Evolutionary conservation across 2,329 filamentous ascomycete species (phyloP), one percentile per base, ranked within the genome.

Genomic region (Cercospora beticola): DNA sequence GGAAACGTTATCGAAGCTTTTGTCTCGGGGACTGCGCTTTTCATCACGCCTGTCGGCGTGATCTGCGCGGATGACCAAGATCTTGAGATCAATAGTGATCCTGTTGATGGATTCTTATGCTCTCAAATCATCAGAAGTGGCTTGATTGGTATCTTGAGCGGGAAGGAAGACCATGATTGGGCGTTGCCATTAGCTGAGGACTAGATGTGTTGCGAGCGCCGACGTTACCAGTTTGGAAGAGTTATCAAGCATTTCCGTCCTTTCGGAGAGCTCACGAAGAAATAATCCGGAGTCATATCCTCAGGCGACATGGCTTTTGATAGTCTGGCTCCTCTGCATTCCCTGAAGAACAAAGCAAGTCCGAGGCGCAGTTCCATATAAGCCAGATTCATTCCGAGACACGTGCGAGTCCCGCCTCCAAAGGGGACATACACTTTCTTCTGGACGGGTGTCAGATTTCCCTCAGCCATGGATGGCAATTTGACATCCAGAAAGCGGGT

Each of bases 1-100:
- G 71, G 70, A 12, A 68, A 70, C 10, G 40, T 72, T 12, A 79
- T 96, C 14, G 93, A 97, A 82, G 86, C 91, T 1, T 97, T 97
- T 77, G 91, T 90, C 10, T 88, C 90, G 36, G 93, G 93, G 28
- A 97, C 93, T 71, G 93, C 93, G 68, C 81, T 79, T 75, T 83
- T 83, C 57, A 76, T 83, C 52, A 78, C 80, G 3, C 79, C 81
- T 0, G 78, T 83, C 21, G 76, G 76, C 18, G 72, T 78, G 56
- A 81, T 83, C 49, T 77, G 79, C 59, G 82, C 77, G 71, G 76
- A 79, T 8, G 80, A 80, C 16, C 75, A 76, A 70, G 80, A 81
- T 46, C 67, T 83, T 16, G 74, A 78, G 18, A 75, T 83, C 79
- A 28, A 76, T 80, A 72, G 73, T 60, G 78, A 76, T 65, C 80